These are phyloP conservation scores for Eragrostis curvula DNA, from an alignment of 176 grass and related monocot species.

Conservation along the genomic window DNA sequence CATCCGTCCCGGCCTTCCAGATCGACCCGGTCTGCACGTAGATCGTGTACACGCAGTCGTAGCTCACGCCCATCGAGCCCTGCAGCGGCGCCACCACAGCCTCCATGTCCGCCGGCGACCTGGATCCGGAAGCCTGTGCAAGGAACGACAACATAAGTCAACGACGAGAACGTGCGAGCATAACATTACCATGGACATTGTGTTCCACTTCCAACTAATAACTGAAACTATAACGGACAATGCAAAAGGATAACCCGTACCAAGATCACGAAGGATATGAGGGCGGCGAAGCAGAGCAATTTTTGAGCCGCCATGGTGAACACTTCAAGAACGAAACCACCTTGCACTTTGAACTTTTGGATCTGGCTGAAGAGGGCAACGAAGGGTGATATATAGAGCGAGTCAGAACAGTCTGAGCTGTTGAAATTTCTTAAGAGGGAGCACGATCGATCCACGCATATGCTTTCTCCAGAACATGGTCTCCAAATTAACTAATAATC, in stretches of 20 bases:
- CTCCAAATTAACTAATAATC: neutral
- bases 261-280: neutral
- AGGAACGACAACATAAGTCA: neutral
- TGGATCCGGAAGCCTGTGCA: slow-evolving; percentile 9
- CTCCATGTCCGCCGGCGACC: neutral
- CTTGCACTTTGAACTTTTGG: neutral
- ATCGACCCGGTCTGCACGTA: slow-evolving; percentile 39
- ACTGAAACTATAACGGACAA: neutral
- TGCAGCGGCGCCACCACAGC: neutral
- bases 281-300: neutral
- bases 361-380: neutral
- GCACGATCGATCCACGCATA: neutral
- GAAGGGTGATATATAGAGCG: too few species aligned
- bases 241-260: neutral
- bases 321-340: neutral
- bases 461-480: neutral
- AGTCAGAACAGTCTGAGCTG: neutral
- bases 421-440: neutral
- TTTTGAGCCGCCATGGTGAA: slow-evolving; percentile 12
- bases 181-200: too few species aligned
- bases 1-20: slow-evolving; percentile 45
- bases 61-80: neutral
- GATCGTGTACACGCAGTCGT: slow-evolving; percentile 38
- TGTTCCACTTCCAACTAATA: neutral
- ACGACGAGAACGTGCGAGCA: too few species aligned